Evolutionary conservation across 192 early-diverging fungal species (phyloP), one percentile per base, ranked within the genome.

Genomic region (Backusella parvicylindrica): DNA sequence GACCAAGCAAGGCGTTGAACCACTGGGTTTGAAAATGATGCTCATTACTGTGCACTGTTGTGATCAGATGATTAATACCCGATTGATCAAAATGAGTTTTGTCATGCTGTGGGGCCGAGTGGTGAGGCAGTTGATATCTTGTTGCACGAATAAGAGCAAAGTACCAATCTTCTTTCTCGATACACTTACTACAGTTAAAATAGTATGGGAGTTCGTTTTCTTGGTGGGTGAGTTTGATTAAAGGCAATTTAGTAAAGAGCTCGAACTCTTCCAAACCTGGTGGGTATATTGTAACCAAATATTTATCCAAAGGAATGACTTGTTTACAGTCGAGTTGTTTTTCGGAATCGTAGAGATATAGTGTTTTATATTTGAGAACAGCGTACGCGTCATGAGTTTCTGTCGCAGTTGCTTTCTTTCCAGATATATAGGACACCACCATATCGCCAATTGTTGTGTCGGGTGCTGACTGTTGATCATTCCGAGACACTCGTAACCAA

Each of bases 121-220:
- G 50, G 9, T 32, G 40, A 18, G 73, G 75, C 18, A 67, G 72
- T 32, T 76, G 79, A n/a, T 86, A 81, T 30, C 84, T 83, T 21
- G 90, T 85, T 60, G 91, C 93, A 75, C 91, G 89, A 50, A 89
- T 78, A 28, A 97, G 84, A 11, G 94, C 92, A 82, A 96, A 91
- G 70, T 93, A 94, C 91, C 95, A 96, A 76, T 94, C 93, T 77
- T 97, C 96, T 79, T 97, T 97, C 47, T 95, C 93, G 18, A 83
- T 81, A 32, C 83, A 86, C 36, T 82, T 79, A 69, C 86, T 89
- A 36, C 85, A 87, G 66, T 72, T 77, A 23, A 89, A 87, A 30
- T 91, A 79, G 50, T 89, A 93, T 68, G 79, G 26, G 75, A 75
- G 36, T 77, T 81, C n/a, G 26, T n/a, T 68, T 47, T 76, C 71